Percentiles rank a stretch among this genome's conserved stretches.
Evolutionary conservation across 2,329 filamentous ascomycete genomes (phyloP).

Genomic region (Dendryphion nanum): DNA sequence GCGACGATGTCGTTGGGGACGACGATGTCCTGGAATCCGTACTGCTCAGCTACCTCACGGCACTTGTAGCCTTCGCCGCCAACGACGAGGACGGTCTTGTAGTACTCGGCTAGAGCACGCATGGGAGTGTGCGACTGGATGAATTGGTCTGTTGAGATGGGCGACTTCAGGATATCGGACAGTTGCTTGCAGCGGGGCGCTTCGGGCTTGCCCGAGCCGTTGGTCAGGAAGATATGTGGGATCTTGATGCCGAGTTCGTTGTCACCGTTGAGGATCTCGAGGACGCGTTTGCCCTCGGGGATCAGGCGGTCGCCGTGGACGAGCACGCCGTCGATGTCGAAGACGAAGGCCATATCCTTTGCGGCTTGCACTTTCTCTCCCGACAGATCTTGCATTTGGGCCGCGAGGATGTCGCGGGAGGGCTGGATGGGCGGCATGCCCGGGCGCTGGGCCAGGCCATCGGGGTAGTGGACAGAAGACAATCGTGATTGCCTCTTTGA

Average conservation of each 20-base stretch:
- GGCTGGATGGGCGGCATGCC: slow-evolving; percentile 60
- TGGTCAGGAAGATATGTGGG: slow-evolving; percentile 71
- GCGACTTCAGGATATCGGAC: slow-evolving; percentile 62
- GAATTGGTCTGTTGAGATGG: slow-evolving; percentile 70
- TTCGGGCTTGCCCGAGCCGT: slow-evolving; percentile 72
- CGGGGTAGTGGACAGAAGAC: slow-evolving; percentile 57
- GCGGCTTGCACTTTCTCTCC: slow-evolving; percentile 65
- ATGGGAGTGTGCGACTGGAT: slow-evolving; percentile 77
- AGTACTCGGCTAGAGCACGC: slow-evolving; percentile 73
- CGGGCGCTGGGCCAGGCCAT: slow-evolving; percentile 49
- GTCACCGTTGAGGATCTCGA: slow-evolving; percentile 72
- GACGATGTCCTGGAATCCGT: slow-evolving; percentile 71
- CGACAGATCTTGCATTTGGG: slow-evolving; percentile 67
- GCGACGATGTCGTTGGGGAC: slow-evolving; percentile 73
- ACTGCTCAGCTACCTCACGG: slow-evolving; percentile 69
- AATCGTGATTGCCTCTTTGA: slow-evolving; percentile 68
- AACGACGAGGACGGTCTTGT: slow-evolving; percentile 71
- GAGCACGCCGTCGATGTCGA: slow-evolving; percentile 74
- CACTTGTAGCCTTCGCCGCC: slow-evolving; percentile 74
- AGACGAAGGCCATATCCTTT: slow-evolving; percentile 80
- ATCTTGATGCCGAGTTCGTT: slow-evolving; percentile 79
- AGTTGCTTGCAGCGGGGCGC: slow-evolving; percentile 64
- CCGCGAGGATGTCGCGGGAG: slow-evolving; percentile 66
- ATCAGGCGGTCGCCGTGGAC: slow-evolving; percentile 72
- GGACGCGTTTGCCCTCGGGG: slow-evolving; percentile 62